Conservation (phyloP, 495 filamentous ascomycete genomes). For the Xylaria sp. region DNA sequence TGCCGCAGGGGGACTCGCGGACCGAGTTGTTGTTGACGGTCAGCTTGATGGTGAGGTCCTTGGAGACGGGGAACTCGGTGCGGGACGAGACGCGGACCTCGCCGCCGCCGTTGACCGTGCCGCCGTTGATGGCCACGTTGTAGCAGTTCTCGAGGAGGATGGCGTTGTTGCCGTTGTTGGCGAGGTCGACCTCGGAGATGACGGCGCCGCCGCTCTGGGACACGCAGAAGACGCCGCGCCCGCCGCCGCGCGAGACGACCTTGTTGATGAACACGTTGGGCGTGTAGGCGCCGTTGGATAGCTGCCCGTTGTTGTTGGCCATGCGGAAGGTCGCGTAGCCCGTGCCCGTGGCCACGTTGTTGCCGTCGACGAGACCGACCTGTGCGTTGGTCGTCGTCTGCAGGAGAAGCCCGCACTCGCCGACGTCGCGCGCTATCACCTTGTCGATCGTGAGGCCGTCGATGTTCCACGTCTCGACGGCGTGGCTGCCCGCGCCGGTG, state of each 20-base stretch:
- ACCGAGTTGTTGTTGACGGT: constrained; percentile 49
- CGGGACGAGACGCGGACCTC: constrained; percentile 53
- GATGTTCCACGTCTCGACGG: constrained; percentile 58
- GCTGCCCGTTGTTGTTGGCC: constrained; percentile 54
- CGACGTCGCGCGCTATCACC: constrained; percentile 53
- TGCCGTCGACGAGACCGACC: constrained; percentile 53
- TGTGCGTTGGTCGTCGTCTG: constrained; percentile 51
- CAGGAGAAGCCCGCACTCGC: constrained; percentile 53
- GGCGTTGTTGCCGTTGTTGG: constrained; percentile 55
- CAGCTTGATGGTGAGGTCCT: constrained; percentile 49
- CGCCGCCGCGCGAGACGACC: constrained; percentile 54
- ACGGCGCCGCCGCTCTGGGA: constrained; percentile 51
- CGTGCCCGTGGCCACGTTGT: constrained; percentile 51
- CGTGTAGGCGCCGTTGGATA: constrained; percentile 46
- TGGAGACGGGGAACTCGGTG: constrained; percentile 52
- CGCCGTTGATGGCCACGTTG: constrained; percentile 49
- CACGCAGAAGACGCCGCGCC: constrained; percentile 56
- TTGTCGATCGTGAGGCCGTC: constrained; percentile 48
- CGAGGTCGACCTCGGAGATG: constrained; percentile 48
- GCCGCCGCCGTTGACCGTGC: constrained; percentile 52
- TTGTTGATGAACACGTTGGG: constrained; percentile 53
- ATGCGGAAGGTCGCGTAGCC: constrained; percentile 56
- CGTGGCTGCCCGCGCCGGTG: constrained; percentile 52
- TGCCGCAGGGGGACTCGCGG: constrained; percentile 51
- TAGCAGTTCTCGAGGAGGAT: constrained; percentile 60